phyloP scores from a whole-genome alignment of 306 rosid species.

The Corylus avellana region DNA sequence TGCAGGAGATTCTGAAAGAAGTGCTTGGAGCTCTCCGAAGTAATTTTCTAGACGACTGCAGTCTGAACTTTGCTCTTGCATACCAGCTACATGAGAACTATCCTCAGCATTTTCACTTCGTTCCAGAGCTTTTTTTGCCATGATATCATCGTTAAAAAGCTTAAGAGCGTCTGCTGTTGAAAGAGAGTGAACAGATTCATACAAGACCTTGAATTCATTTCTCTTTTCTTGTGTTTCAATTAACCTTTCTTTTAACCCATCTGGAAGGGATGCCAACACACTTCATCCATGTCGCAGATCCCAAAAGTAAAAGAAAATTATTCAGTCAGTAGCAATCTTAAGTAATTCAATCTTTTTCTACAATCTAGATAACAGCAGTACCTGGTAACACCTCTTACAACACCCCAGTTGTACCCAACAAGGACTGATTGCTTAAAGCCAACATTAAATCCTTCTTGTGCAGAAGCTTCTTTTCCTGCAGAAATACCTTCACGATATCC shows the following conservation, averaged over 20 bases:
- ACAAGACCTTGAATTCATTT: conserved; percentile 49
- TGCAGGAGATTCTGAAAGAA: conserved; percentile 50
- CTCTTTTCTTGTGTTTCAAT: conserved; percentile 51
- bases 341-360: neutral
- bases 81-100: conserved; percentile 18
- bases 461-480: conserved; percentile 77
- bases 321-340: neutral
- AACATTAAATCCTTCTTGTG: conserved; percentile 82
- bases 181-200: conserved; percentile 61
- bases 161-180: conserved; percentile 67
- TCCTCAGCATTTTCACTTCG: conserved; percentile 28
- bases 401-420: conserved; percentile 69
- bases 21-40: conserved; percentile 48
- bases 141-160: conserved; percentile 50
- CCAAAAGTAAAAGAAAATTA: conserved; percentile 12
- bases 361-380: conserved; percentile 24
- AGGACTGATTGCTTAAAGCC: conserved; percentile 75
- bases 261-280: conserved; percentile 71
- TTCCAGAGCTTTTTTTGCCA: conserved; percentile 35
- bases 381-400: conserved; percentile 88
- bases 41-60: conserved; percentile 36
- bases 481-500: conserved; percentile 87
- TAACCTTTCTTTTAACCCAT: conserved; percentile 57
- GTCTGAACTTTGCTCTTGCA: conserved; percentile 35
- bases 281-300: conserved; percentile 41